Conservation (phyloP, 2,329 filamentous ascomycete species). For the Fusarium scirpi region DNA sequence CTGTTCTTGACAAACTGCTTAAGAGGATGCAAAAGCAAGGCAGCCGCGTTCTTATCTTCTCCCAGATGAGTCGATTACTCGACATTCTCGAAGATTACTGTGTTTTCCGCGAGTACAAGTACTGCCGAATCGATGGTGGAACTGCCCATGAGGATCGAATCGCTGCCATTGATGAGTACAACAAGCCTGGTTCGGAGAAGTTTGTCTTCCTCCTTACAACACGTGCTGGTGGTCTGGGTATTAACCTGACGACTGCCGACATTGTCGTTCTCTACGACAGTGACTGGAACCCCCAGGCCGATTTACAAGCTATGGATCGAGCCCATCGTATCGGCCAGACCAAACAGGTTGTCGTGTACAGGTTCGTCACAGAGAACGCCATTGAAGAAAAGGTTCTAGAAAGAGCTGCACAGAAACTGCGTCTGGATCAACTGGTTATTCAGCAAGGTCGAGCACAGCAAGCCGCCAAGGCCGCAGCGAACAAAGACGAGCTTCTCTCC, state of each 20-base stretch:
- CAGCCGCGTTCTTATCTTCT: slow-evolving; percentile 98
- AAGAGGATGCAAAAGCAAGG: slow-evolving; percentile 85
- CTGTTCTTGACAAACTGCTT: slow-evolving; percentile 92
- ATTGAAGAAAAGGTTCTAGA: slow-evolving; percentile 99
- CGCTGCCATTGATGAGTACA: slow-evolving; percentile 97
- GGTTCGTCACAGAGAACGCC: slow-evolving; percentile 96
- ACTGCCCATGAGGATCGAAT: slow-evolving; percentile 99
- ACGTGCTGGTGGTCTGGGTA: slow-evolving; percentile 93
- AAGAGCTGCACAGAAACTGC: slow-evolving; percentile 94
- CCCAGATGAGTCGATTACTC: slow-evolving; percentile 96
- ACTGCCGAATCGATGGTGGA: slow-evolving; percentile 96
- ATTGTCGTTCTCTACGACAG: slow-evolving; percentile 98
- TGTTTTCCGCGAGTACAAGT: slow-evolving; percentile 93
- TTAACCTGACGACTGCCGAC: slow-evolving; percentile 94
- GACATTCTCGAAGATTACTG: slow-evolving; percentile 99
- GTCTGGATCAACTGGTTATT: slow-evolving; percentile 96
- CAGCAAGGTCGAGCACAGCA: slow-evolving; percentile 95
- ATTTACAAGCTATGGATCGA: slow-evolving; percentile 98
- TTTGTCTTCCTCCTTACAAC: slow-evolving; percentile 97
- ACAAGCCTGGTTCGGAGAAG: slow-evolving; percentile 93
- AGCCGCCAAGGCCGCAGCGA: slow-evolving; percentile 89
- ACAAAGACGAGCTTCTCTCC: slow-evolving; percentile 93
- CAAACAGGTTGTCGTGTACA: slow-evolving; percentile 96
- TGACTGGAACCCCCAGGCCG: slow-evolving; percentile 98
- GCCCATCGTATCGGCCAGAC: slow-evolving; percentile 98